A percentile compares a stretch with the other conserved stretches of the same genome.
phyloP scores from a whole-genome alignment of 768 basidiomycete species.

The Boletales sp. region DNA sequence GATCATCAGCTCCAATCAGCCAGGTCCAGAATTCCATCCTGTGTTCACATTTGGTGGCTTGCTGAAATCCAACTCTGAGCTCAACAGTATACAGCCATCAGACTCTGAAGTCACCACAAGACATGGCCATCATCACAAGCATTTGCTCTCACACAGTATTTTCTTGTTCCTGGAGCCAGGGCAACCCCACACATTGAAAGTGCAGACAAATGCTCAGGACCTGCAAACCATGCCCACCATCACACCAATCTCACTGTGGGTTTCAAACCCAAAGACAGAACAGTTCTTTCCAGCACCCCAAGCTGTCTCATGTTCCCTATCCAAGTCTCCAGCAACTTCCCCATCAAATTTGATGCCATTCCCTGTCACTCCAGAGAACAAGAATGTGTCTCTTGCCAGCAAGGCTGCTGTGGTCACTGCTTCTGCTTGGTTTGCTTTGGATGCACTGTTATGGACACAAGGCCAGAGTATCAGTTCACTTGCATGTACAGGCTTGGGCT shows the following conservation, averaged over 20 bases:
- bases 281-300: conserved; percentile 7
- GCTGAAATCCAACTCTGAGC: conserved; percentile 27
- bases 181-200: conserved; percentile 1
- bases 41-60: conserved; percentile 65
- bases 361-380: background rate
- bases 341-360: conserved; percentile 8
- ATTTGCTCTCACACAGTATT: conserved; percentile 91
- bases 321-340: conserved; percentile 19
- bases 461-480: conserved; percentile 89
- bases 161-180: conserved; percentile 93
- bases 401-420: conserved; percentile 20
- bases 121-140: conserved; percentile 87
- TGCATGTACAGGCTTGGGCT: conserved; percentile 86
- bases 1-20: conserved; percentile 17
- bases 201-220: conserved; percentile 25
- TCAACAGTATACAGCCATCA: conserved; percentile 13
- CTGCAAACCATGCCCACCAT: conserved; percentile 59
- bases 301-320: conserved; percentile 18
- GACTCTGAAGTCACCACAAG: conserved; percentile 21
- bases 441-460: conserved; percentile 78
- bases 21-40: conserved; percentile 42
- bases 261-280: conserved; percentile 40
- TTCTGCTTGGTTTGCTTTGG: conserved; percentile 55
- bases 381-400: conserved; percentile 20
- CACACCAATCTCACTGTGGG: conserved; percentile 65